Base-by-base conservation (phyloP, 2,329 filamentous ascomycete species). In the Mycosphaerella sp. region DNA sequence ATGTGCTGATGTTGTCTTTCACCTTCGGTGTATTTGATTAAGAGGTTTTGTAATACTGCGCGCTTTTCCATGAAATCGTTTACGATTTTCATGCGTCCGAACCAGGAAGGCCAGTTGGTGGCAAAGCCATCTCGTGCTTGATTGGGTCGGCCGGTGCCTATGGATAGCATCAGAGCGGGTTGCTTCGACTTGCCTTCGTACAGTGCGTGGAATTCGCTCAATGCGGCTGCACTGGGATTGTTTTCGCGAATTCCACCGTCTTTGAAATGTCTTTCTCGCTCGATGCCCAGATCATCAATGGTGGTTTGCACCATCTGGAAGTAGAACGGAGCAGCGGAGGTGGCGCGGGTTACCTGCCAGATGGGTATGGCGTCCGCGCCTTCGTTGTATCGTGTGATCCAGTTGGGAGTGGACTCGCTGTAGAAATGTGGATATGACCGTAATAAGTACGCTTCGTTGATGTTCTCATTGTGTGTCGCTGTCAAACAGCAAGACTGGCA, bases 1-100 rank as follows among this genome's bases (percentile, higher is more conserved):
- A 77, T 77, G 50, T 70, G 71, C 39, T 74, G 68, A 57, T 78
- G 76, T 52, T 73, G 69, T 42, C 73, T 70, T 58, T 78, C 76
- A 36, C 75, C 75, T 59, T 77, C 75, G 4, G 76, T 78, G 62
- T 77, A 78, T 55, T 77, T 78, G 67, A 78, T 76, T 48, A 78
- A 62, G 21, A 78, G 62, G 47, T 77, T 77, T 44, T 74, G 75
- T 58, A 78, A 70, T 1, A 78, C 74, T 4, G 75, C 74, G 32
- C 74, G 70, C 62, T 77, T 77, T 53, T 78, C 75, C 8, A 74
- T 69, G 62, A 72, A 70, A 49, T 75, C 74, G 56, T 71, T 70
- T 48, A 77, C 65, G 10, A 74, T 54, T 0, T 65, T 64, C 1
- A 73, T 58, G 32, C 71, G 69, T 2, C 73, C 72, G 44, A 76